A percentile compares a stretch with the other conserved stretches of the same genome.
Evolutionary conservation across 257 asterid species (phyloP).

Genomic region (Anisodus tanguticus): DNA sequence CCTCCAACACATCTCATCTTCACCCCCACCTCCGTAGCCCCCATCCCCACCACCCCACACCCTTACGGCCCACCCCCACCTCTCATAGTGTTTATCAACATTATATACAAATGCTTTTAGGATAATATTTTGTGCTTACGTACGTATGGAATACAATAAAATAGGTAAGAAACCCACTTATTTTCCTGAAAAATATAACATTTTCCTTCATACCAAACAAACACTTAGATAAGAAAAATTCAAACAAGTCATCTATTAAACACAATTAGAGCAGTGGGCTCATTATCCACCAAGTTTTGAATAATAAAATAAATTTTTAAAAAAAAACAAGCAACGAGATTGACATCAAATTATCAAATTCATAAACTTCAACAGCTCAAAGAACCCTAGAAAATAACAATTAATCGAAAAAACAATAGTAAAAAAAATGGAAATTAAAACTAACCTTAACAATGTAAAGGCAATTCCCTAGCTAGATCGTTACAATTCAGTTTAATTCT

Average conservation of each 20-base stretch:
- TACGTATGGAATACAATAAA: too few relatives aligned
- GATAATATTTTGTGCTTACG: too few relatives aligned
- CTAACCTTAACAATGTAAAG: conserved; percentile 48
- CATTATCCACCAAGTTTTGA: not conserved
- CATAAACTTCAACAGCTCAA: conserved; percentile 7
- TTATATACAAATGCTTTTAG: too few relatives aligned
- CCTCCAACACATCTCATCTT: too few relatives aligned
- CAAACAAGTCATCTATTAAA: not conserved
- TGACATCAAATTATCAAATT: not conserved
- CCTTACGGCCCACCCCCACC: too few relatives aligned
- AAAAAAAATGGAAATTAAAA: conserved; percentile 42
- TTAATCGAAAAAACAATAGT: not conserved
- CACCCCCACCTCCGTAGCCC: too few relatives aligned
- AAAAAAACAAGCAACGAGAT: not conserved
- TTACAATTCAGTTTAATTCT: conserved; percentile 34
- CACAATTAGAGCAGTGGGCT: not conserved
- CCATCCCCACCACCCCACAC: too few relatives aligned
- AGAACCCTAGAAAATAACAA: conserved; percentile 31
- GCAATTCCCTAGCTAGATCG: conserved; percentile 48
- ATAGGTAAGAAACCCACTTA: too few relatives aligned
- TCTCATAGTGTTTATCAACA: too few relatives aligned
- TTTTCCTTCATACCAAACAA: too few relatives aligned
- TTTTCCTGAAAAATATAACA: too few relatives aligned
- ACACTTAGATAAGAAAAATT: not conserved
- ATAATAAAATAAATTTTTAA: not conserved